These are phyloP conservation scores for Udeniomyces megalosporus DNA, from an alignment of 768 basidiomycete genomes.

Conservation along the genomic window DNA sequence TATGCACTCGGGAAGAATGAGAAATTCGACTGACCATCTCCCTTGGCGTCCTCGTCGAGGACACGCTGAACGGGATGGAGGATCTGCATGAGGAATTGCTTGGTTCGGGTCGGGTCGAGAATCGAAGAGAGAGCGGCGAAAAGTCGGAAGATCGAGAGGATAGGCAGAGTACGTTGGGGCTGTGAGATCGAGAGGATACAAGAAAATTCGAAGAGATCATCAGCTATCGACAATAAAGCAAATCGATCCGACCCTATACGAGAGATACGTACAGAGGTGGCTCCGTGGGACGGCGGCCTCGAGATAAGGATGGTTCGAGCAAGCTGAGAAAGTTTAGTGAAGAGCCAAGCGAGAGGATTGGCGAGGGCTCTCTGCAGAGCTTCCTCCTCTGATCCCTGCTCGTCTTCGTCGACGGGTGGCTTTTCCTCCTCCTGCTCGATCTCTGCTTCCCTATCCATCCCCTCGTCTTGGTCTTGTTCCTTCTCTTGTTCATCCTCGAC, in stretches of 20 bases:
- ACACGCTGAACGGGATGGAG: constrained; percentile 75
- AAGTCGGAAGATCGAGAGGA: constrained; percentile 67
- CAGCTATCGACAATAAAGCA: not conserved
- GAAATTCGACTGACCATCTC: not conserved
- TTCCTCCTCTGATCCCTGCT: constrained; percentile 23
- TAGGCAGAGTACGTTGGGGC: constrained; percentile 70
- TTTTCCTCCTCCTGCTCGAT: constrained; percentile 21
- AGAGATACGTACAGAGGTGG: not conserved
- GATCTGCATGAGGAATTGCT: constrained; percentile 64
- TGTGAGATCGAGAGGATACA: constrained; percentile 29
- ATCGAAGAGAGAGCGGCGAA: constrained; percentile 77
- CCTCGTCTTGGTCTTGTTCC: constrained; percentile 9
- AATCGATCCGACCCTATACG: not conserved
- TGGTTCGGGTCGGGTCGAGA: constrained; percentile 44
- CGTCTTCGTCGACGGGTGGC: constrained; percentile 21
- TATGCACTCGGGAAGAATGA: too few species aligned
- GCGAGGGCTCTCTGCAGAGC: constrained; percentile 19
- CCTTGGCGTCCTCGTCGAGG: constrained; percentile 62
- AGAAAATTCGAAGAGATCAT: not conserved
- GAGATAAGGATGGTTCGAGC: constrained; percentile 37
- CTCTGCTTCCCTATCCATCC: constrained; percentile 19
- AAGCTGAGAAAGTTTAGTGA: constrained; percentile 84
- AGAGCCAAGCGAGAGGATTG: constrained; percentile 73
- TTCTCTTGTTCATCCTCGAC: constrained; percentile 16
- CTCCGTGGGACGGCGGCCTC: constrained; percentile 11